Percentiles rank a stretch among this genome's conserved stretches.
Conservation (phyloP, 441 rosid species). For the Brassica hybrid region DNA sequence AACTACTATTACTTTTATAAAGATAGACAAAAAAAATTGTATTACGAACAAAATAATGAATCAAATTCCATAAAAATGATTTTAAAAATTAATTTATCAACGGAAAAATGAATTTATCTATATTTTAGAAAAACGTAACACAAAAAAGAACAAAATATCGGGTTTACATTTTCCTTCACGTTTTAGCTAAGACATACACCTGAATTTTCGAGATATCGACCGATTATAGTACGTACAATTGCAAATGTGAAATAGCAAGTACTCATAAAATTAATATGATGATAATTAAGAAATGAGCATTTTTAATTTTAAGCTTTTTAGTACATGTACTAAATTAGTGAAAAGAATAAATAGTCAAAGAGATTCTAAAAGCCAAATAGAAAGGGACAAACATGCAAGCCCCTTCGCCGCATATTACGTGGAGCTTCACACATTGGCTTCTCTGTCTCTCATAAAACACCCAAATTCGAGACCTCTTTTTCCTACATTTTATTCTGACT, state of each 20-base stretch:
- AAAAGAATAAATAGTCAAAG: background rate
- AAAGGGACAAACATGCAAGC: constrained; percentile 41
- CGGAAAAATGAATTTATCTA: too few relatives aligned
- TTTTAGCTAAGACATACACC: background rate
- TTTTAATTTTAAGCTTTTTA: background rate
- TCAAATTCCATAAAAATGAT: background rate
- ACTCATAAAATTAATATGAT: background rate
- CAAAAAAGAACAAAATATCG: background rate
- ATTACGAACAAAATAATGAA: background rate
- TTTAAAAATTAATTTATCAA: too few relatives aligned
- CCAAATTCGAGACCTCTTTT: constrained; percentile 49
- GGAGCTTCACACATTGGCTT: constrained; percentile 34
- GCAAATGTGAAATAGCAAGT: constrained; percentile 12
- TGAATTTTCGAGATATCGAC: background rate
- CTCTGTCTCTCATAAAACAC: constrained; percentile 46
- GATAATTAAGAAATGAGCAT: background rate
- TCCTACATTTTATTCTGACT: constrained; percentile 20
- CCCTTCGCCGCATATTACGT: constrained; percentile 38
- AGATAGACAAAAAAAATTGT: too few relatives aligned
- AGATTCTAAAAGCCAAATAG: constrained; percentile 34
- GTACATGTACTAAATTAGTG: background rate
- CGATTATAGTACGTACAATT: background rate
- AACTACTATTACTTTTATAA: too few relatives aligned
- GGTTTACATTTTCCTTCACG: background rate
- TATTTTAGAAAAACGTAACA: background rate